Evolutionary conservation across 73 alveolate genomes (phyloP), one percentile per base, ranked within the genome.

Genomic region (Paramecium pentaurelia): DNA sequence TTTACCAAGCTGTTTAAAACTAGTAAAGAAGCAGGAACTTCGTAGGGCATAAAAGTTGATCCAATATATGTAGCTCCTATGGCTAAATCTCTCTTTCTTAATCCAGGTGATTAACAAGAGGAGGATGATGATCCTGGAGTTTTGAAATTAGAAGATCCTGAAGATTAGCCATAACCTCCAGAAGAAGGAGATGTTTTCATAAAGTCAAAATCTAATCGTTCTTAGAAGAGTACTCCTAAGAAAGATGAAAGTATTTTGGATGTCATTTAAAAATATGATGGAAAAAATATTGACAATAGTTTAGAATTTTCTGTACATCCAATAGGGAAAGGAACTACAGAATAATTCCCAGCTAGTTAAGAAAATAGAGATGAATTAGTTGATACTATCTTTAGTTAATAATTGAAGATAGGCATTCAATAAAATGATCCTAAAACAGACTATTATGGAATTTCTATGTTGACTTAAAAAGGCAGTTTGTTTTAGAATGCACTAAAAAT

Each of bases 161-260:
- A 34, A 11, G 87, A 73, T 37, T 25, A 73, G 32, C 59, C 40
- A 36, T 36, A 37, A 14, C 91, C 60, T 32, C 60, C 75, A 80
- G 71, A 44, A 18, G 91, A 49, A 80, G 91, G 73, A 47, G 91
- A 80, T 80, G 91, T 45, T 16, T 80, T 80, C 6, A 47, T 80
- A 11, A 80, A 44, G 7, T 28, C 77, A 27, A 44, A 80, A 80
- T 80, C 91, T 6, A 80, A 47, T 18, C 49, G 58, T 25, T 60
- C 34, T 8, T 32, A 40, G 16, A 38, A 10, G 34, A 32, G 51
- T 32, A 64, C 84, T 64, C 84, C 84, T 32, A 64, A 64, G 47
- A 28, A 64, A 34, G 47, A 64, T 34, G 51, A 64, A 34, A 64
- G 84, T n/a, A 64, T 64, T 64, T 64, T 64, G 47, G 84, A 64